Evolutionary conservation across 768 basidiomycete genomes (phyloP), one percentile per base, ranked within the genome.

Genomic region (Boletus subparvulus): DNA sequence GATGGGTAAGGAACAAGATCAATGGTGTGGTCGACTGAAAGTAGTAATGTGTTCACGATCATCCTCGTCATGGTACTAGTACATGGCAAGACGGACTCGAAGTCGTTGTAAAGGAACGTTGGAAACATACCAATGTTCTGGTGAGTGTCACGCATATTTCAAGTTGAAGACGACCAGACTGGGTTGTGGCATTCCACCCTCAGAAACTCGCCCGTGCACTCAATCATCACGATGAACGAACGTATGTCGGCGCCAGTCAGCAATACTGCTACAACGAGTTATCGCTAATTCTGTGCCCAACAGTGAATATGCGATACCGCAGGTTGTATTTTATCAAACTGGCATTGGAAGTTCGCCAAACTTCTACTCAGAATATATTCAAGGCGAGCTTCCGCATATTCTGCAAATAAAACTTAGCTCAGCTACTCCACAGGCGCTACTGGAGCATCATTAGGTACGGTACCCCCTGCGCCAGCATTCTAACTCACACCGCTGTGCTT

Each of bases 11-110:
- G 69, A 42, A 17, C 16, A 33, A 13, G 17, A 24, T 52, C 16
- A 35, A 19, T 37, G 14, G 30, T 21, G 14, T 21, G 14, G 19
- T 37, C n/a, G 24, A 32, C 42, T 45, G 50, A 17, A 39, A 26
- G 17, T 14, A 36, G 49, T 49, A 42, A 21, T 55, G 17, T 61
- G n/a, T 50, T 33, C 17, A 33, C 8, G 8, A 42, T 39, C 37
- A 48, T 61, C 40, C 28, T 47, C 43, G 24, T 35, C 33, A 37
- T 42, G 12, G 9, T 48, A n/a, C n/a, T n/a, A 90, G 87, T 42
- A 90, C 87, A 19, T 88, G 88, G 86, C 82, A 88, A 73, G 86
- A 90, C 64, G 88, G 84, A 32, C 32, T 32, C 32, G 32, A 4
- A 2, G 63, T 84, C 37, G 65, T 75, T 3, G 70, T 73, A 14